These are phyloP conservation scores for Erodium texanum DNA, from an alignment of 441 rosid species.

Conservation along the genomic window DNA sequence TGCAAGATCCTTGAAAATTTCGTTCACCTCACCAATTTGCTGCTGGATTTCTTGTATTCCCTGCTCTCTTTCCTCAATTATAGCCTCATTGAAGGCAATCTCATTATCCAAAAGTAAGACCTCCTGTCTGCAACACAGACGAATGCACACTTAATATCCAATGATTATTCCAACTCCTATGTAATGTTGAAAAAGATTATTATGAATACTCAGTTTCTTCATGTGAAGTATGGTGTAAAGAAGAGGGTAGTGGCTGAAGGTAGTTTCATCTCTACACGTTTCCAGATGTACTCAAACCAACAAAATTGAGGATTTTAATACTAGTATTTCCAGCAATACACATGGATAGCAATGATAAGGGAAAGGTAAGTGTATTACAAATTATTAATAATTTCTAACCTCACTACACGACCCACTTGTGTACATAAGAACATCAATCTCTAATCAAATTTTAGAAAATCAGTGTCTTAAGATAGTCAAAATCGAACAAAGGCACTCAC, in stretches of 20 bases:
- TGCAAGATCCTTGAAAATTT: constrained; percentile 65
- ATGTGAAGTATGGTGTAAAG: not conserved
- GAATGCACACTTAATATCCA: not conserved
- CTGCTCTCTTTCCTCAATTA: constrained; percentile 64
- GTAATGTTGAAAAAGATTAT: not conserved
- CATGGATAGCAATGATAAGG: not conserved
- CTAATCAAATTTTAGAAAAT: not conserved
- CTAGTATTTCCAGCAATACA: not conserved
- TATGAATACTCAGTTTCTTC: not conserved
- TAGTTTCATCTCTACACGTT: not conserved
- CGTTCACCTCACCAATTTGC: constrained; percentile 60
- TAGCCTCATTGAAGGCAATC: constrained; percentile 58
- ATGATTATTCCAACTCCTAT: not conserved
- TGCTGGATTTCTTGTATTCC: constrained; percentile 51
- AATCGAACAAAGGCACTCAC: not conserved
- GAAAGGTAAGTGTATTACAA: not conserved
- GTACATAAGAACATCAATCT: not conserved
- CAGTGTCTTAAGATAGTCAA: not conserved
- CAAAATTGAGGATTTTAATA: not conserved
- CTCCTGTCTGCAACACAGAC: constrained; percentile 40
- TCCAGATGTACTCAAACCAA: not conserved
- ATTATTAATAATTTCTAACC: not conserved
- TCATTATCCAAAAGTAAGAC: constrained; percentile 50
- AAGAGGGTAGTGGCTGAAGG: not conserved
- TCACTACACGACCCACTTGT: not conserved